Evolutionary conservation across 441 rosid genomes (phyloP).

Genomic region (Adansonia madagascariensis): DNA sequence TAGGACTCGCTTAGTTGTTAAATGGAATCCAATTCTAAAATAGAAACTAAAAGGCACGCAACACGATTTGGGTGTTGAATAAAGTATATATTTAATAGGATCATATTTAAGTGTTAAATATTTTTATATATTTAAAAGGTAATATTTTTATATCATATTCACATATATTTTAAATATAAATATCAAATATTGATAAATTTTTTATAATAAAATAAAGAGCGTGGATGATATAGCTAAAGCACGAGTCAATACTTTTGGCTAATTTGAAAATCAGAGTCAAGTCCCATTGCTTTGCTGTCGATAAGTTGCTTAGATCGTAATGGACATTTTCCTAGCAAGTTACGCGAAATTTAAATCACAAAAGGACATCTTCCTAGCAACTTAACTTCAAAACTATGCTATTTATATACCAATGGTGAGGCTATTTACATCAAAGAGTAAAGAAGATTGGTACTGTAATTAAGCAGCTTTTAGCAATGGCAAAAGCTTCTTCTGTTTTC

Average conservation of each 20-base stretch:
- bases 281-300: background rate
- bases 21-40: background rate
- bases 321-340: constrained; percentile 14
- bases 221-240: background rate
- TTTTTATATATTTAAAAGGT: background rate
- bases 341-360: background rate
- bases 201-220: background rate
- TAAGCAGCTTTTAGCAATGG: constrained; percentile 4
- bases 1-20: background rate
- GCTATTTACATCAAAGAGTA: background rate
- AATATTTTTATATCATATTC: background rate
- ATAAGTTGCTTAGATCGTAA: background rate
- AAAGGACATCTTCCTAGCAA: constrained; percentile 13
- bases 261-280: background rate
- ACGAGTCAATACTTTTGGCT: background rate
- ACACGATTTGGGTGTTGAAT: too few relatives aligned
- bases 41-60: background rate
- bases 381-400: background rate
- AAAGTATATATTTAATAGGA: too few relatives aligned
- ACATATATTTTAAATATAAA: background rate
- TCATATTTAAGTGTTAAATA: too few relatives aligned
- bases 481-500: background rate
- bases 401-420: background rate
- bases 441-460: background rate
- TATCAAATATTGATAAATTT: background rate